Percentiles rank a stretch among this genome's conserved stretches.
These are phyloP conservation scores for Trypanosoma caninum DNA, from an alignment of 208 protist genomes.

Conservation along the genomic window DNA sequence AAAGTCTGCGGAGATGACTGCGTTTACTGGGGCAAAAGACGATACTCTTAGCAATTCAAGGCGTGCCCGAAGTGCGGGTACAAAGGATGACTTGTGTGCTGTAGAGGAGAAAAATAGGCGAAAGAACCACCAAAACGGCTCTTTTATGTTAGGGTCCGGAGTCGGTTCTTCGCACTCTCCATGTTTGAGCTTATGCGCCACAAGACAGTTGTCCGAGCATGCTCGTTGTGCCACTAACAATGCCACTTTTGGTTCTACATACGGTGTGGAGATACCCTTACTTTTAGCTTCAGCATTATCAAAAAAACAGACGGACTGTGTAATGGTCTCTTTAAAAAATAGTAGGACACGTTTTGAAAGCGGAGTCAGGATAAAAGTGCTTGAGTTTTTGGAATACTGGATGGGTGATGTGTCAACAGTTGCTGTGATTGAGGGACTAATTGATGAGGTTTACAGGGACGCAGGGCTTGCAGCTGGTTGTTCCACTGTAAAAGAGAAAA, in stretches of 20 bases:
- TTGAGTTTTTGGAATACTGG: constrained; percentile 71
- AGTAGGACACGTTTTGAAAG: neutral
- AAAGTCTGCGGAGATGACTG: neutral
- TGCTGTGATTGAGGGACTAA: constrained; percentile 32
- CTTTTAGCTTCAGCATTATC: constrained; percentile 13
- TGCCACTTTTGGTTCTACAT: neutral
- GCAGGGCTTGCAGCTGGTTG: neutral
- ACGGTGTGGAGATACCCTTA: constrained; percentile 9
- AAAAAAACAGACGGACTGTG: neutral
- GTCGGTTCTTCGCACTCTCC: no score
- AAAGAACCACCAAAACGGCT: no score
- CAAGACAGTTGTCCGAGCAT: no score
- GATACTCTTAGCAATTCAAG: neutral
- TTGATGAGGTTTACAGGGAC: constrained; percentile 34
- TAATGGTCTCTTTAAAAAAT: constrained; percentile 7
- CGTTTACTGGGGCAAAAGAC: neutral
- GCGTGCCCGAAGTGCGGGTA: neutral
- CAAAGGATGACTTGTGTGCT: neutral
- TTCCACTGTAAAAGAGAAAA: neutral
- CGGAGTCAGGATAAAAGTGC: constrained; percentile 44
- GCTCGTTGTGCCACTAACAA: neutral
- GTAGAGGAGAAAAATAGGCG: neutral
- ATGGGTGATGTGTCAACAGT: constrained; percentile 41
- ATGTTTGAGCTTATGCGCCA: no score
- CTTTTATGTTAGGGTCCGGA: no score